A percentile compares a stretch with the other conserved stretches of the same genome.
These are phyloP conservation scores for Solanum hybrid DNA, from an alignment of 305 asterid species.

Conservation along the genomic window DNA sequence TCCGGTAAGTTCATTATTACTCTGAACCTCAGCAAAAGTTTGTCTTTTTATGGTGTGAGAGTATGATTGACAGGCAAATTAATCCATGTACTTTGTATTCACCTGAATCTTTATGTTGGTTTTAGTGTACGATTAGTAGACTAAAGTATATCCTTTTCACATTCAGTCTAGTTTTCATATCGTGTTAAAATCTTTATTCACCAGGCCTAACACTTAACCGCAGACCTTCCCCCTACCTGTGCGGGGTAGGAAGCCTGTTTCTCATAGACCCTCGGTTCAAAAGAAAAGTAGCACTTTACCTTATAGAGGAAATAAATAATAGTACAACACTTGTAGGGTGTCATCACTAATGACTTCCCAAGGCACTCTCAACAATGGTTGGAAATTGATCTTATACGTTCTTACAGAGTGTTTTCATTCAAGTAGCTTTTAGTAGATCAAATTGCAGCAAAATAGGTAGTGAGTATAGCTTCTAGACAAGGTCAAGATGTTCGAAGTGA, in stretches of 20 bases:
- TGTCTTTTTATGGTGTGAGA: not conserved
- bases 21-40: not conserved
- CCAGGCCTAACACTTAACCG: not conserved
- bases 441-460: not conserved
- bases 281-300: not conserved
- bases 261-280: not conserved
- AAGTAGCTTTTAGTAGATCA: not conserved
- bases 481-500: not conserved
- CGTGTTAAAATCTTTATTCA: not conserved
- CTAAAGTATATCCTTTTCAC: not conserved
- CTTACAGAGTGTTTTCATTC: not conserved
- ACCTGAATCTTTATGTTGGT: not conserved
- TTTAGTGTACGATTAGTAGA: not conserved
- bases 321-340: not conserved
- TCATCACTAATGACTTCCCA: not conserved
- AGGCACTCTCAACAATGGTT: not conserved
- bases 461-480: not conserved
- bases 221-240: not conserved
- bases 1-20: slow-evolving; percentile 49
- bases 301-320: not conserved
- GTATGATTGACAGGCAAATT: not conserved
- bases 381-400: not conserved
- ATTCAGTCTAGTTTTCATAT: not conserved
- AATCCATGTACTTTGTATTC: not conserved
- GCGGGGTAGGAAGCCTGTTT: not conserved